Evolutionary conservation across 805 yeast genomes (phyloP).

Genomic region (Ogataea angusta): DNA sequence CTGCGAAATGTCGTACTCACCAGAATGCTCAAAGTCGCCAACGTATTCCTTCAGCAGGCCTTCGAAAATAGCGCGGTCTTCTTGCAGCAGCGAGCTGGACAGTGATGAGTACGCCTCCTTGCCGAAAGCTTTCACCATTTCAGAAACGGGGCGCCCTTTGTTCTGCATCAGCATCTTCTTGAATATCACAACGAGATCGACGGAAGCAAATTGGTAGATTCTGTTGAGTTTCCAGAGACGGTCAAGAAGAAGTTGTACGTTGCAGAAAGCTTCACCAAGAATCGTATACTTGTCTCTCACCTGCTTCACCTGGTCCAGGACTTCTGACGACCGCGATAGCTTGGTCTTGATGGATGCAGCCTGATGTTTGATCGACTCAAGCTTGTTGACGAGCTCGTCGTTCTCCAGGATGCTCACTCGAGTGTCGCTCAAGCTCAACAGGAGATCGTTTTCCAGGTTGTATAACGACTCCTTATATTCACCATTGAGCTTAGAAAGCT

Average conservation of each 20-base stretch:
- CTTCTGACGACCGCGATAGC: constrained; percentile 49
- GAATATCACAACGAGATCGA: constrained; percentile 38
- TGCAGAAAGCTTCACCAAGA: constrained; percentile 54
- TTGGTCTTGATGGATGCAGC: constrained; percentile 50
- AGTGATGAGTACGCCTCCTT: constrained; percentile 43
- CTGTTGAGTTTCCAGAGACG: constrained; percentile 39
- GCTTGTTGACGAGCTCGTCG: constrained; percentile 51
- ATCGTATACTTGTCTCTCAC: constrained; percentile 46
- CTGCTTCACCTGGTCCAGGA: constrained; percentile 53
- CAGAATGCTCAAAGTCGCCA: not conserved
- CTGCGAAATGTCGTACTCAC: constrained; percentile 29
- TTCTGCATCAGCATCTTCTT: constrained; percentile 20
- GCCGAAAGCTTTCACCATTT: constrained; percentile 40
- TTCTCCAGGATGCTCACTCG: constrained; percentile 67
- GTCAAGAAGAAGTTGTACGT: constrained; percentile 46
- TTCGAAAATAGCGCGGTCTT: constrained; percentile 46
- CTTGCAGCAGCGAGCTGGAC: constrained; percentile 43
- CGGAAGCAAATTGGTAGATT: constrained; percentile 60
- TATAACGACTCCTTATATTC: constrained; percentile 56
- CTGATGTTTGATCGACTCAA: constrained; percentile 66
- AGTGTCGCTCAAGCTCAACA: constrained; percentile 54
- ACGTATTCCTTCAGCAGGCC: constrained; percentile 27
- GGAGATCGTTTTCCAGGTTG: constrained; percentile 54
- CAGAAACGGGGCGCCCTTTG: constrained; percentile 25
- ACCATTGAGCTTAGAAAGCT: constrained; percentile 52